These are phyloP conservation scores for Proliferodiscus dingleyae DNA, from an alignment of 2,329 filamentous ascomycete genomes.

Conservation along the genomic window DNA sequence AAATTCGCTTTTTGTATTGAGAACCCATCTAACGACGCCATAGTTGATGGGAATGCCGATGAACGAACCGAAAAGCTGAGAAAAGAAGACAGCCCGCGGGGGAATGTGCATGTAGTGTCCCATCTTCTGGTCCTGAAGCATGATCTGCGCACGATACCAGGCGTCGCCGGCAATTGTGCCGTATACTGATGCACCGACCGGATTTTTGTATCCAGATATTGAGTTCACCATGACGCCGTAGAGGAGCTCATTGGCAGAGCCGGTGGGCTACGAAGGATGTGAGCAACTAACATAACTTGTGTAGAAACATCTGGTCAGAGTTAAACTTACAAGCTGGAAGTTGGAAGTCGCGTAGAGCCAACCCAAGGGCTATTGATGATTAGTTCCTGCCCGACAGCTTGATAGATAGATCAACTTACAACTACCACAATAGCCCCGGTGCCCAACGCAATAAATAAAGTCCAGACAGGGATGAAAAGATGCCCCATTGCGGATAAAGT, in stretches of 20 bases:
- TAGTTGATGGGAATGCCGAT: conserved; percentile 59
- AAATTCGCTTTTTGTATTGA: conserved; percentile 52
- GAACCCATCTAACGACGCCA: conserved; percentile 54
- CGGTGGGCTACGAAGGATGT: conserved; percentile 42
- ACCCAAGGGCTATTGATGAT: conserved; percentile 40
- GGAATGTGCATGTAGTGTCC: conserved; percentile 60
- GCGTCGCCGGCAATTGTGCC: conserved; percentile 56
- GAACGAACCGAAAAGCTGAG: conserved; percentile 54
- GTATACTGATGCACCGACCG: conserved; percentile 53
- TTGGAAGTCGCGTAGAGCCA: conserved; percentile 58
- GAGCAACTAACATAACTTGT: not conserved
- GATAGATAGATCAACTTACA: conserved; percentile 7
- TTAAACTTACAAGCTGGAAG: conserved; percentile 34
- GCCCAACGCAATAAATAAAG: conserved; percentile 51
- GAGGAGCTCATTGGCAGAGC: conserved; percentile 54
- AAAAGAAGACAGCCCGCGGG: conserved; percentile 54
- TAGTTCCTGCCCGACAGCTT: no score
- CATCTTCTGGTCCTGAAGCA: conserved; percentile 60
- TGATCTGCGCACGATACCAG: conserved; percentile 54
- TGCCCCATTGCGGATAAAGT: conserved; percentile 45
- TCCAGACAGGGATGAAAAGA: conserved; percentile 56
- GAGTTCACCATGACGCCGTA: conserved; percentile 56
- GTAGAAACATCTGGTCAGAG: not conserved
- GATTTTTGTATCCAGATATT: conserved; percentile 47
- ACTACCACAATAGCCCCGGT: conserved; percentile 52